phyloP scores from a whole-genome alignment of 177 flowering plant genomes.

The Vitis hybrid region DNA sequence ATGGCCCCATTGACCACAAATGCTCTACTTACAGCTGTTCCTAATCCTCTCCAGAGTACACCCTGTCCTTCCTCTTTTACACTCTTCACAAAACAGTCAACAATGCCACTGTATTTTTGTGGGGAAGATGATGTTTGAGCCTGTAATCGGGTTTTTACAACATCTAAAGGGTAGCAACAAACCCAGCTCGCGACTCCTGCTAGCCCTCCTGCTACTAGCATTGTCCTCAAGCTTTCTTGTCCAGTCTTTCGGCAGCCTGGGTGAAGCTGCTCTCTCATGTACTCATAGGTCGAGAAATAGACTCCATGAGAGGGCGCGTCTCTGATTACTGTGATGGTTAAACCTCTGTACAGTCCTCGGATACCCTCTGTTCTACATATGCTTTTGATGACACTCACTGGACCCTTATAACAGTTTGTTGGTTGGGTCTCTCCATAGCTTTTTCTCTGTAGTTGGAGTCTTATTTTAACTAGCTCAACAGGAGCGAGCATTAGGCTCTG shows the following conservation, averaged over 20 bases:
- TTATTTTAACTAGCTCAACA: conserved; percentile 85
- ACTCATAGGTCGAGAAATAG: conserved; percentile 91
- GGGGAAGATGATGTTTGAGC: conserved; percentile 45
- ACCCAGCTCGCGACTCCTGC: conserved; percentile 96
- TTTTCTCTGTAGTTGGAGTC: conserved; percentile 58
- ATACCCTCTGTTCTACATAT: conserved; percentile 61
- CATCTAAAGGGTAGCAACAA: conserved; percentile 84
- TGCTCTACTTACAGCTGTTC: conserved; percentile 78
- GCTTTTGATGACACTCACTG: conserved; percentile 45
- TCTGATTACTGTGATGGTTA: conserved; percentile 66
- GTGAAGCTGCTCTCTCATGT: conserved; percentile 71
- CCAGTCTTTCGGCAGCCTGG: conserved; percentile 81
- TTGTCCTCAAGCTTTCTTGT: conserved; percentile 63
- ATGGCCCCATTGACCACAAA: conserved; percentile 87
- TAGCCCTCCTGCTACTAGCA: conserved; percentile 82
- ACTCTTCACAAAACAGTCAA: conserved; percentile 73
- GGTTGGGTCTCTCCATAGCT: not conserved
- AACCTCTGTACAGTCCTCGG: conserved; percentile 70
- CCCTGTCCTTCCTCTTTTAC: conserved; percentile 60
- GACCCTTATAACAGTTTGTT: conserved; percentile 34
- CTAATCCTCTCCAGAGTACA: conserved; percentile 80
- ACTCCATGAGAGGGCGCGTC: conserved; percentile 81
- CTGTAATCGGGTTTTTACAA: conserved; percentile 78
- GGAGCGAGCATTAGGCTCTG: conserved; percentile 78
- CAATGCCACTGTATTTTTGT: conserved; percentile 58